A percentile compares a stretch with the other conserved stretches of the same genome.
These are phyloP conservation scores for Jamesozyma spencerorum DNA, from an alignment of 805 yeast genomes.

Conservation along the genomic window DNA sequence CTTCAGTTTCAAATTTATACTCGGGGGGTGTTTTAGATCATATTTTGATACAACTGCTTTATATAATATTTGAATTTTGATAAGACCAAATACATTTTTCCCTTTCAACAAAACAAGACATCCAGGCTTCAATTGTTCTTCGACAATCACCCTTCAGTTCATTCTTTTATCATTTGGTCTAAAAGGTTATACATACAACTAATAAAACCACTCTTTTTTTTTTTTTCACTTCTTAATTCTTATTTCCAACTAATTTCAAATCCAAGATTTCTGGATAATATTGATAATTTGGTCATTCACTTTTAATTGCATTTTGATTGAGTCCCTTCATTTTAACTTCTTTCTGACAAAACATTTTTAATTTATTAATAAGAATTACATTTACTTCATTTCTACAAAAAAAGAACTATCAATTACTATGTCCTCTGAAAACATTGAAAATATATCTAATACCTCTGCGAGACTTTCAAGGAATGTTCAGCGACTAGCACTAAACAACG, in stretches of 20 bases:
- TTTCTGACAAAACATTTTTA: neutral
- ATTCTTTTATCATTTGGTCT: neutral
- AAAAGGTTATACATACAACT: neutral
- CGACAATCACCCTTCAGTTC: neutral
- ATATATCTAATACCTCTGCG: constrained; percentile 4
- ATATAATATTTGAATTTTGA: too few species aligned
- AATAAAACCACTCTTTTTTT: neutral
- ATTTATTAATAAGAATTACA: neutral
- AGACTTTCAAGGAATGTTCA: constrained; percentile 17
- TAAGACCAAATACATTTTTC: neutral
- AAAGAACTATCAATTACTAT: constrained; percentile 2
- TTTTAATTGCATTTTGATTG: neutral
- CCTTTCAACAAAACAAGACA: neutral
- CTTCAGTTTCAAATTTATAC: too few species aligned
- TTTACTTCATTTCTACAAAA: neutral
- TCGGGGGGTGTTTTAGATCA: too few species aligned
- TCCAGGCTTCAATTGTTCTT: neutral
- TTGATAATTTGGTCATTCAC: neutral
- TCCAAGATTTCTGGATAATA: neutral
- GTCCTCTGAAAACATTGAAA: constrained; percentile 4
- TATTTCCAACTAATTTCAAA: neutral
- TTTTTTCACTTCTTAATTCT: neutral
- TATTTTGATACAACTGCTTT: too few species aligned
- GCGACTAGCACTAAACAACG: constrained; percentile 29
- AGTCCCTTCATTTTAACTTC: neutral